These are phyloP conservation scores for Leccinum rimulosum DNA, from an alignment of 768 basidiomycete species.

Conservation along the genomic window DNA sequence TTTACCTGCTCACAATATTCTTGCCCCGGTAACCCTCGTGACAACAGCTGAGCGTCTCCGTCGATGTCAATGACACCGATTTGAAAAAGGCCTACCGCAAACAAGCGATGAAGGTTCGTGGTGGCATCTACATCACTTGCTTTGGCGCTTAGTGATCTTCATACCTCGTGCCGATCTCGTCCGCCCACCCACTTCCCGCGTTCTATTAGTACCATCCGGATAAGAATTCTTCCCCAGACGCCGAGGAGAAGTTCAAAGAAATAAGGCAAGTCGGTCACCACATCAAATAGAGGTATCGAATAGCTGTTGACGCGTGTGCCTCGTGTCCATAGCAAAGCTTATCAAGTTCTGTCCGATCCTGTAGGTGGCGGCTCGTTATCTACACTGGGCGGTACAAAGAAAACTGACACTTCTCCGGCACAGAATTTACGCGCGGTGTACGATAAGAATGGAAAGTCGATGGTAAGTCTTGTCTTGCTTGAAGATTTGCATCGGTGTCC, in stretches of 20 bases:
- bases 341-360: slow-evolving; percentile 85
- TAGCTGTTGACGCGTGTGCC: slow-evolving; percentile 16
- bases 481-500: slow-evolving; percentile 5
- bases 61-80: slow-evolving; percentile 73
- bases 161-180: not conserved
- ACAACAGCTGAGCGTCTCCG: slow-evolving; percentile 62
- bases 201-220: slow-evolving; percentile 84
- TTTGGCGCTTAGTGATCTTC: not conserved
- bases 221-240: slow-evolving; percentile 90
- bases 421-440: slow-evolving; percentile 86
- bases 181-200: not conserved
- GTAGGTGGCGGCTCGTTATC: slow-evolving; percentile 41
- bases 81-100: slow-evolving; percentile 96
- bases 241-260: slow-evolving; percentile 95
- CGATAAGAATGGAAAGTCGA: slow-evolving; percentile 92
- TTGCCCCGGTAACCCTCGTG: not conserved
- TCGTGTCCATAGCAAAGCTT: slow-evolving; percentile 72
- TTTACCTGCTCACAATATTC: slow-evolving; percentile 1
- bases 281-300: slow-evolving; percentile 9
- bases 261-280: slow-evolving; percentile 60
- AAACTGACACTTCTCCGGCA: slow-evolving; percentile 10
- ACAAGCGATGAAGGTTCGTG: slow-evolving; percentile 83
- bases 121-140: not conserved
- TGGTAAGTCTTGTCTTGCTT: slow-evolving; percentile 46
- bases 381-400: slow-evolving; percentile 4